Evolutionary conservation across 148 eudicot genomes (phyloP).

Genomic region (Chenopodium berlandieri): DNA sequence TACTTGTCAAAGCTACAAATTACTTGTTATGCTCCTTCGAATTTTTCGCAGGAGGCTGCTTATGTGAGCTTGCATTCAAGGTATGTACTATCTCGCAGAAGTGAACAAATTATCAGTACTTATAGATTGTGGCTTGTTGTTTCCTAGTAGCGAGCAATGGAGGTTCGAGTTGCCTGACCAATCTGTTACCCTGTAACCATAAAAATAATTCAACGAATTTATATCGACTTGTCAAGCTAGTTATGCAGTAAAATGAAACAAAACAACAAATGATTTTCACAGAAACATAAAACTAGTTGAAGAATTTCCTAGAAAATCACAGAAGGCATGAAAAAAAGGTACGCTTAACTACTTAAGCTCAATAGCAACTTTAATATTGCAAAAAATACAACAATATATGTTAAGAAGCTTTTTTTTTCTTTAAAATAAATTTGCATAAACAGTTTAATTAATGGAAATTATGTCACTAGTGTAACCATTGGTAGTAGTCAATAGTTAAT

Average conservation of each 20-base stretch:
- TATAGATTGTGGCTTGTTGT: slow-evolving; percentile 3
- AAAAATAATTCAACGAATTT: neutral
- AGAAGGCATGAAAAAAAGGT: neutral
- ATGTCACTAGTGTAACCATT: neutral
- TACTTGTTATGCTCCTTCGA: neutral
- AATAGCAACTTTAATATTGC: neutral
- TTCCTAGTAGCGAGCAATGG: slow-evolving; percentile 19
- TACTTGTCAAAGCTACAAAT: neutral
- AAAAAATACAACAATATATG: no score
- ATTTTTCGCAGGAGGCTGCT: neutral
- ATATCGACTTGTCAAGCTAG: neutral
- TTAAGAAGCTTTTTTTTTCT: no score
- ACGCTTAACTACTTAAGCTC: neutral
- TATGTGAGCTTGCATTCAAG: neutral
- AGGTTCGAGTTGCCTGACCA: slow-evolving; percentile 13
- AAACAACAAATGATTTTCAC: neutral
- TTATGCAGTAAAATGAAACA: neutral
- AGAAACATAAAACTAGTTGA: no score
- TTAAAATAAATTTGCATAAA: no score
- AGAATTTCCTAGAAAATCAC: neutral
- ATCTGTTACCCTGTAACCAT: slow-evolving; percentile 16
- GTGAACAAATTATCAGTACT: neutral
- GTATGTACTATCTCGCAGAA: neutral
- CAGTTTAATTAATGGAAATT: neutral
- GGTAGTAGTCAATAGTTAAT: no score